Evolutionary conservation across 139 green algal species (phyloP).

Genomic region (Choricystis sp.): DNA sequence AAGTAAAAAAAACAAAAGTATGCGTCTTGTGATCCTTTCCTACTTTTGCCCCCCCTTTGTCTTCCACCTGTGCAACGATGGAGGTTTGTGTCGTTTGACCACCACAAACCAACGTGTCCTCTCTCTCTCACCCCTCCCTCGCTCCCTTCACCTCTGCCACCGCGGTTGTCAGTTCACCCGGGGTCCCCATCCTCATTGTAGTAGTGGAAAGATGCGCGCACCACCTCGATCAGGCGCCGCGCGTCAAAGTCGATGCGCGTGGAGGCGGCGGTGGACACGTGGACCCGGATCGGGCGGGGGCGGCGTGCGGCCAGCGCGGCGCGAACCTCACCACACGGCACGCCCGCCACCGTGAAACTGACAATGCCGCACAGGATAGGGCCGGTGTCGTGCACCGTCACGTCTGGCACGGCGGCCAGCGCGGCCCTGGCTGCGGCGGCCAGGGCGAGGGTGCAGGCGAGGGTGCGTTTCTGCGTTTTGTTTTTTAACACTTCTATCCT

Average conservation of each 20-base stretch:
- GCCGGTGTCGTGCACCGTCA: slow-evolving; percentile 28
- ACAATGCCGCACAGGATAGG: slow-evolving; percentile 46
- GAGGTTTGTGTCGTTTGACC: no score
- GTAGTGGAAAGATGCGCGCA: slow-evolving; percentile 44
- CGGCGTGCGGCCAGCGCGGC: not conserved
- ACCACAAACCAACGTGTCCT: no score
- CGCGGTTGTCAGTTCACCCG: no score
- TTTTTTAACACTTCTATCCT: no score
- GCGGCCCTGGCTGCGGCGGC: slow-evolving; percentile 7
- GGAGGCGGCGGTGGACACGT: slow-evolving; percentile 20
- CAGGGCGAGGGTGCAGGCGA: not conserved
- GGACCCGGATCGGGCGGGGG: slow-evolving; percentile 22
- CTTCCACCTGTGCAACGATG: no score
- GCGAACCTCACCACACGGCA: slow-evolving; percentile 10
- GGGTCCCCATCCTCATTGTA: slow-evolving; percentile 42
- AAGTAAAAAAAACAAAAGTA: no score
- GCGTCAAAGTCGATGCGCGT: slow-evolving; percentile 35
- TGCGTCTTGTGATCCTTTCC: no score
- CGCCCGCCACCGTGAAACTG: slow-evolving; percentile 26
- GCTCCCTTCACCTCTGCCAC: no score
- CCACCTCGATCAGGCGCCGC: slow-evolving; percentile 16
- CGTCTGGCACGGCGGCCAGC: slow-evolving; percentile 15
- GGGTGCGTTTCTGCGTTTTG: no score
- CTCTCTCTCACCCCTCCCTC: no score
- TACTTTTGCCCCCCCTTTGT: no score